phyloP scores from a whole-genome alignment of 768 basidiomycete species.

The Tricholoma sp. region DNA sequence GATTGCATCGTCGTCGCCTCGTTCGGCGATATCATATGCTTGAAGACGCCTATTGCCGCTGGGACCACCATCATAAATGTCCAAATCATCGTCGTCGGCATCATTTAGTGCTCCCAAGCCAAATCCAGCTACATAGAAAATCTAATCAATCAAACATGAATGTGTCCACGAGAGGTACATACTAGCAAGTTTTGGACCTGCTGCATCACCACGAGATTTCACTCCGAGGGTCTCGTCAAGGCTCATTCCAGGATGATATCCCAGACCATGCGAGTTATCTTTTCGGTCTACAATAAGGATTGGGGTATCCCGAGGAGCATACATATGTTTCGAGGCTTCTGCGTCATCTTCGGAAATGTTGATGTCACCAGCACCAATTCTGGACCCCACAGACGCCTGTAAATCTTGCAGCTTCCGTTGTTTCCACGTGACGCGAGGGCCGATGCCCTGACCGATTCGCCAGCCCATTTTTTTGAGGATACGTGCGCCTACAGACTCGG shows the following conservation, averaged over 20 bases:
- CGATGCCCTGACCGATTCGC: constrained; percentile 89
- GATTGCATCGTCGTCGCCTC: constrained; percentile 58
- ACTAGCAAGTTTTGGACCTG: constrained; percentile 60
- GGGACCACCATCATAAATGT: constrained; percentile 61
- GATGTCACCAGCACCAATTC: constrained; percentile 25
- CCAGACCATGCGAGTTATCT: constrained; percentile 77
- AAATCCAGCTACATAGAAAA: constrained; percentile 60
- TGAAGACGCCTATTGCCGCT: constrained; percentile 39
- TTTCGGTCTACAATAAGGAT: constrained; percentile 60
- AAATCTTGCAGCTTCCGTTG: constrained; percentile 71
- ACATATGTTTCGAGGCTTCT: constrained; percentile 83
- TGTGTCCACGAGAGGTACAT: not conserved
- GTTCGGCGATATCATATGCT: constrained; percentile 62
- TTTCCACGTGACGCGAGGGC: constrained; percentile 76
- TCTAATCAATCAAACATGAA: not conserved
- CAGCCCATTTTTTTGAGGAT: constrained; percentile 96
- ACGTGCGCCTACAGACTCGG: constrained; percentile 77
- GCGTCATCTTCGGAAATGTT: constrained; percentile 57
- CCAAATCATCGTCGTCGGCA: constrained; percentile 89
- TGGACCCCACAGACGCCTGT: constrained; percentile 32
- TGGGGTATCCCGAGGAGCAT: constrained; percentile 76
- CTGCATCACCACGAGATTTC: constrained; percentile 16
- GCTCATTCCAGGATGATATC: constrained; percentile 63
- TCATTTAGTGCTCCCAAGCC: constrained; percentile 89
- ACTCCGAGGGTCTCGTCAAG: constrained; percentile 55